Evolutionary conservation across 169 alveolate genomes (phyloP).

Genomic region (Perkinsus marinus): DNA sequence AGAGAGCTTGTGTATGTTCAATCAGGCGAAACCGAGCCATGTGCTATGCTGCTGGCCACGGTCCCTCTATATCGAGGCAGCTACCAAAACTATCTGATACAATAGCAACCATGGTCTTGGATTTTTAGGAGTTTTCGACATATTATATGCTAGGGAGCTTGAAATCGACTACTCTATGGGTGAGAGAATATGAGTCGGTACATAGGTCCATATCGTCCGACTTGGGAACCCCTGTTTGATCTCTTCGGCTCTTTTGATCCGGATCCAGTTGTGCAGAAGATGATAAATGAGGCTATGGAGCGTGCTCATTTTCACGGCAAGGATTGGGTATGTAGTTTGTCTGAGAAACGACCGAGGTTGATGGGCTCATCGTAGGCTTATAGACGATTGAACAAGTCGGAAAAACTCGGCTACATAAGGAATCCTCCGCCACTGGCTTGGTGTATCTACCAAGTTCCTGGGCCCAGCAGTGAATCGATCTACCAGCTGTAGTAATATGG

Average conservation of each 20-base stretch:
- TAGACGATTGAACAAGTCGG: background rate
- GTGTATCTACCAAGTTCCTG: background rate
- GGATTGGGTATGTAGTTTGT: background rate
- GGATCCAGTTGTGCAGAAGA: background rate
- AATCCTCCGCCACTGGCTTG: background rate
- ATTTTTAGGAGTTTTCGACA: no score
- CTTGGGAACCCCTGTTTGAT: background rate
- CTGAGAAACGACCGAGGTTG: background rate
- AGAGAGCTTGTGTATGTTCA: no score
- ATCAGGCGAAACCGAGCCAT: no score
- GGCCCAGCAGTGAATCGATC: background rate
- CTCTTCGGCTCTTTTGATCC: background rate
- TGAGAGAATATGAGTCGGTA: no score
- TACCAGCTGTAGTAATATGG: background rate
- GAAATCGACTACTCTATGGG: no score
- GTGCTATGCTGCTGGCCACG: no score
- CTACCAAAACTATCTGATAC: no score
- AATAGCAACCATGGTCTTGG: no score
- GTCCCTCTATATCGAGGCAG: no score
- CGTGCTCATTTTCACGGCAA: background rate
- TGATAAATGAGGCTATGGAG: background rate
- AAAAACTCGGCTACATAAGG: background rate
- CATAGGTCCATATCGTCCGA: background rate
- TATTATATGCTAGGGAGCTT: no score
- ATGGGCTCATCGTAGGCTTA: background rate